Evolutionary conservation across 2,329 filamentous ascomycete genomes (phyloP).

Genomic region (Sporothrix variecibatus): DNA sequence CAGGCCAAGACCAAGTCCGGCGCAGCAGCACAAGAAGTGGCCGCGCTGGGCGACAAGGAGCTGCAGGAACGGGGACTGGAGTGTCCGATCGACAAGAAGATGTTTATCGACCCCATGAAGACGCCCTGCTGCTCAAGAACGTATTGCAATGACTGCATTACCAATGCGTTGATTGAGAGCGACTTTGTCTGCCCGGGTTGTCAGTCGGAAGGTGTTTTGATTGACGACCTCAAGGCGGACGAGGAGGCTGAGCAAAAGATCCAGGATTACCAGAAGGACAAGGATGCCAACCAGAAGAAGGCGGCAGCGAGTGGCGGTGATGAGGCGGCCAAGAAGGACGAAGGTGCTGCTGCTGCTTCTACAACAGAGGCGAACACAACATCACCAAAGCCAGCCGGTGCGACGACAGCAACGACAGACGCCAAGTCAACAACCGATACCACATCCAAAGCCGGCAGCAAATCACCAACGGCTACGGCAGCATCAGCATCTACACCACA

Average conservation of each 20-base stretch:
- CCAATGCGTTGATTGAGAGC: conserved; percentile 96
- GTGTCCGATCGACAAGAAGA: conserved; percentile 94
- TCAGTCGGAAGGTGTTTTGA: conserved; percentile 84
- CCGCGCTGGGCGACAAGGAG: conserved; percentile 78
- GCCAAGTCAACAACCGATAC: conserved; percentile 24
- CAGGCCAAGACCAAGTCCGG: conserved; percentile 90
- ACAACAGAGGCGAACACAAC: neutral
- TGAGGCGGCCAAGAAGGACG: conserved; percentile 20
- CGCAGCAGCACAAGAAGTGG: conserved; percentile 77
- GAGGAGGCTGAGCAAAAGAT: conserved; percentile 77
- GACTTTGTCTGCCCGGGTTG: conserved; percentile 95
- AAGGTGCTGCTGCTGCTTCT: conserved; percentile 19
- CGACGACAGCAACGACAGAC: conserved; percentile 34
- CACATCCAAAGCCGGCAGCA: neutral
- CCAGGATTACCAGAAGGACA: conserved; percentile 68
- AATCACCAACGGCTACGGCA: neutral
- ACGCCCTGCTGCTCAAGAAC: conserved; percentile 98
- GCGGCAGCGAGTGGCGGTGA: conserved; percentile 2
- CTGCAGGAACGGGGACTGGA: conserved; percentile 84
- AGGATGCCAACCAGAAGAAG: conserved; percentile 43
- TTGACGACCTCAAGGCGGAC: conserved; percentile 86
- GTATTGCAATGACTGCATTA: conserved; percentile 99
- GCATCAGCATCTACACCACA: neutral
- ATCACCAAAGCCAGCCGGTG: neutral
- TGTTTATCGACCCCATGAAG: conserved; percentile 98